Evolutionary conservation across 495 filamentous ascomycete species (phyloP).

Genomic region (Echria macrotheca): DNA sequence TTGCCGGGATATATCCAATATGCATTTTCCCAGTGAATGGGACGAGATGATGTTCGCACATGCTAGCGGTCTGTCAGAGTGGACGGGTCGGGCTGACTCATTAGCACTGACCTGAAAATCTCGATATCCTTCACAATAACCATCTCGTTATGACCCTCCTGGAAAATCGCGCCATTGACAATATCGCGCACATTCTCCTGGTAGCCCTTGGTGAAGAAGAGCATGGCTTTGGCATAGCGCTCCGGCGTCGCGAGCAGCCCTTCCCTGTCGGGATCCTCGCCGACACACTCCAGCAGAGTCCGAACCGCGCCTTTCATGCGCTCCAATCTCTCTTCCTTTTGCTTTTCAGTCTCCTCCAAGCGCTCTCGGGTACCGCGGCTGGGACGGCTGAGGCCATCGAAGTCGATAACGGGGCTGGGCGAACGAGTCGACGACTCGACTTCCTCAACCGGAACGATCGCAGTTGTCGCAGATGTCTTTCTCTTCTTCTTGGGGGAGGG

Average conservation of each 20-base stretch:
- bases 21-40: slow-evolving; percentile 99
- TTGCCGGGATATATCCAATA: slow-evolving; percentile 91
- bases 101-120: slow-evolving; percentile 50
- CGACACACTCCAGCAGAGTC: slow-evolving; percentile 91
- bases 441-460: slow-evolving; percentile 12
- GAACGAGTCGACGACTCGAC: slow-evolving; percentile 31
- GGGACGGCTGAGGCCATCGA: slow-evolving; percentile 68
- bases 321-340: slow-evolving; percentile 63
- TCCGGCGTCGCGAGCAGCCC: slow-evolving; percentile 82
- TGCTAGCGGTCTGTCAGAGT: slow-evolving; percentile 38
- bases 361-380: slow-evolving; percentile 73
- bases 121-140: slow-evolving; percentile 98
- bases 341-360: slow-evolving; percentile 69
- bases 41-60: slow-evolving; percentile 97
- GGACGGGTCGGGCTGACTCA: too few relatives aligned
- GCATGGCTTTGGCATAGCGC: slow-evolving; percentile 92
- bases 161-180: slow-evolving; percentile 92
- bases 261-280: slow-evolving; percentile 90
- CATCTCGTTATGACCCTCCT: slow-evolving; percentile 94
- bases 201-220: slow-evolving; percentile 98
- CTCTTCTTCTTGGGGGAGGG: slow-evolving; percentile 36
- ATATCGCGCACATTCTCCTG: slow-evolving; percentile 92
- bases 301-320: slow-evolving; percentile 80
- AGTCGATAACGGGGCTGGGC: slow-evolving; percentile 64
- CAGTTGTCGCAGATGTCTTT: slow-evolving; percentile 22